Conservation (phyloP, 2,329 filamentous ascomycete genomes). For the Aspergillus pseudoterreus region DNA sequence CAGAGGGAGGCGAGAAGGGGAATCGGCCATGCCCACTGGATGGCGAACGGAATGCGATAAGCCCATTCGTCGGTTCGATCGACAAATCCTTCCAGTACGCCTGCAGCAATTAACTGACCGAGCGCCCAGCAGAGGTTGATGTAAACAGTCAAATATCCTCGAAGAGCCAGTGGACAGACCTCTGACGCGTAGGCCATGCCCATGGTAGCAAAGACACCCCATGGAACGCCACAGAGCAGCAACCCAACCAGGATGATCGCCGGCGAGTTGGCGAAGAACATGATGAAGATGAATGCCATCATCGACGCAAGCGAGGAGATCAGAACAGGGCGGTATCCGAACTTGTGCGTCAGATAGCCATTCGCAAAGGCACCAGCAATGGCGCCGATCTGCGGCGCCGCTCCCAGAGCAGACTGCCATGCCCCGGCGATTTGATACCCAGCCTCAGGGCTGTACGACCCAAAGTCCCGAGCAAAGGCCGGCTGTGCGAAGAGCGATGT, state of each 20-base stretch:
- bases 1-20: constrained; percentile 17
- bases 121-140: constrained; percentile 6
- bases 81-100: constrained; percentile 33
- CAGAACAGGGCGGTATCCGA: constrained; percentile 15
- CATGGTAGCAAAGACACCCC: constrained; percentile 2
- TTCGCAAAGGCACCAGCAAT: constrained; percentile 18
- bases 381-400: constrained; percentile 29
- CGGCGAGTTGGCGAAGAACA: neutral
- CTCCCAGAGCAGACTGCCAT: constrained; percentile 33
- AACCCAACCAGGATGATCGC: neutral
- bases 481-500: constrained; percentile 30
- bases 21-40: constrained; percentile 29
- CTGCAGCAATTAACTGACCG: constrained; percentile 36
- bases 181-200: neutral
- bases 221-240: constrained; percentile 1
- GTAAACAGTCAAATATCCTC: constrained; percentile 2
- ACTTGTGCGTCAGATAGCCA: constrained; percentile 15
- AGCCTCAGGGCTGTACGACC: constrained; percentile 3
- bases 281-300: neutral
- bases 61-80: constrained; percentile 27
- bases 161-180: neutral
- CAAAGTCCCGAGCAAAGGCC: constrained; percentile 13
- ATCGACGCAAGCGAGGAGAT: constrained; percentile 2
- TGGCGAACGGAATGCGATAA: constrained; percentile 38
- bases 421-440: constrained; percentile 28